These are phyloP conservation scores for Thelephora ganbajun DNA, from an alignment of 768 basidiomycete species.

Conservation along the genomic window DNA sequence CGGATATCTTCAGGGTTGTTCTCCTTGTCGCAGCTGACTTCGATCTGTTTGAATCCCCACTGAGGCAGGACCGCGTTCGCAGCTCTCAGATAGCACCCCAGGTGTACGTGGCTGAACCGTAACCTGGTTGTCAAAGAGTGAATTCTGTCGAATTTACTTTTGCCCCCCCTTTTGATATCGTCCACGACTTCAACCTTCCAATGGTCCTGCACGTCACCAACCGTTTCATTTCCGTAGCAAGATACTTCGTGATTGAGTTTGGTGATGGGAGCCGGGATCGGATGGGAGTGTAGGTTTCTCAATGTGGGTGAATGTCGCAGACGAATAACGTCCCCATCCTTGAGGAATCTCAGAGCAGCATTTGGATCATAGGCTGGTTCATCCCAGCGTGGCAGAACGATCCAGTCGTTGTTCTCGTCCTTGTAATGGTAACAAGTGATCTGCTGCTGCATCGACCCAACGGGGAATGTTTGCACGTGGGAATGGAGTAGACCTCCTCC, in stretches of 20 bases:
- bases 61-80: slow-evolving; percentile 83
- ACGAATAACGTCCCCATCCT: slow-evolving; percentile 66
- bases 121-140: slow-evolving; percentile 87
- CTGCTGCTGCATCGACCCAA: slow-evolving; percentile 89
- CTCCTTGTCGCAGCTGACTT: slow-evolving; percentile 87
- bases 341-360: slow-evolving; percentile 54
- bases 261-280: slow-evolving; percentile 73
- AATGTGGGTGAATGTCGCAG: slow-evolving; percentile 73
- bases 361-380: slow-evolving; percentile 52
- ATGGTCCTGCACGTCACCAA: slow-evolving; percentile 82
- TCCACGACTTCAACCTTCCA: slow-evolving; percentile 94
- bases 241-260: slow-evolving; percentile 88
- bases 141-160: slow-evolving; percentile 46
- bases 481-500: slow-evolving; percentile 95
- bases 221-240: slow-evolving; percentile 80
- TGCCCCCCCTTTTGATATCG: slow-evolving; percentile 57
- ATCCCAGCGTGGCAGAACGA: slow-evolving; percentile 70
- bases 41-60: slow-evolving; percentile 99
- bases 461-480: slow-evolving; percentile 89
- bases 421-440: slow-evolving; percentile 99
- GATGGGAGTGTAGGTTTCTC: slow-evolving; percentile 88
- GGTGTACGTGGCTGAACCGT: slow-evolving; percentile 61
- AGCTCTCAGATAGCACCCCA: slow-evolving; percentile 84
- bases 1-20: slow-evolving; percentile 68
- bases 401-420: slow-evolving; percentile 94